These are phyloP conservation scores for Meira miltonrushii DNA, from an alignment of 1,284 basidiomycete genomes.

Conservation along the genomic window DNA sequence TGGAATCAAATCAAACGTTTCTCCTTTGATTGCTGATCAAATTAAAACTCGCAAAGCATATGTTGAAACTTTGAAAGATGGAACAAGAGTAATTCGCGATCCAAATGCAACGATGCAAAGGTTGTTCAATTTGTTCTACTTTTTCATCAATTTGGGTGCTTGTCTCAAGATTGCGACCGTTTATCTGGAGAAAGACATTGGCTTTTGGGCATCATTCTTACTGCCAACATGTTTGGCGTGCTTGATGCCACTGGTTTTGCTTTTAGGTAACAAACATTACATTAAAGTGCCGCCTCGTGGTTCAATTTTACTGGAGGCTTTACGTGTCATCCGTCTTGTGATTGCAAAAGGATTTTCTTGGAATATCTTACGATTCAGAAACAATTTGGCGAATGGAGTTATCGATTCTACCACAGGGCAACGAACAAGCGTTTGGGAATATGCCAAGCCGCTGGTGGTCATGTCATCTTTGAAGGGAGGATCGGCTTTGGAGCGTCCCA, in stretches of 20 bases:
- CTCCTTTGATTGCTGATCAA: constrained; percentile 56
- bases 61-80: constrained; percentile 55
- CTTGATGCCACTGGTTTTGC: constrained; percentile 64
- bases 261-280: constrained; percentile 65
- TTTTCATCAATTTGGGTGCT: constrained; percentile 50
- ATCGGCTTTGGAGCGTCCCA: constrained; percentile 30
- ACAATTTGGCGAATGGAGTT: constrained; percentile 18
- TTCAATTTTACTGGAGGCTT: constrained; percentile 66
- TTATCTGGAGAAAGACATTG: constrained; percentile 52
- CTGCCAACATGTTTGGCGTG: constrained; percentile 55
- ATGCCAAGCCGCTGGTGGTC: constrained; percentile 60
- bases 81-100: constrained; percentile 76
- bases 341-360: too few relatives aligned
- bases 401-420: constrained; percentile 26
- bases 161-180: constrained; percentile 53
- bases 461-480: constrained; percentile 40
- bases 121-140: constrained; percentile 49
- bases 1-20: constrained; percentile 63
- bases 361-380: too few relatives aligned
- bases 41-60: constrained; percentile 28
- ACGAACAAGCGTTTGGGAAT: constrained; percentile 66
- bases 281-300: constrained; percentile 66
- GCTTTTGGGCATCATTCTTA: constrained; percentile 54
- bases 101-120: constrained; percentile 62
- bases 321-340: constrained; percentile 27